A percentile compares a stretch with the other conserved stretches of the same genome.
Evolutionary conservation across 495 filamentous ascomycete species (phyloP).

Genomic region (Astrothelium subdiscretum): DNA sequence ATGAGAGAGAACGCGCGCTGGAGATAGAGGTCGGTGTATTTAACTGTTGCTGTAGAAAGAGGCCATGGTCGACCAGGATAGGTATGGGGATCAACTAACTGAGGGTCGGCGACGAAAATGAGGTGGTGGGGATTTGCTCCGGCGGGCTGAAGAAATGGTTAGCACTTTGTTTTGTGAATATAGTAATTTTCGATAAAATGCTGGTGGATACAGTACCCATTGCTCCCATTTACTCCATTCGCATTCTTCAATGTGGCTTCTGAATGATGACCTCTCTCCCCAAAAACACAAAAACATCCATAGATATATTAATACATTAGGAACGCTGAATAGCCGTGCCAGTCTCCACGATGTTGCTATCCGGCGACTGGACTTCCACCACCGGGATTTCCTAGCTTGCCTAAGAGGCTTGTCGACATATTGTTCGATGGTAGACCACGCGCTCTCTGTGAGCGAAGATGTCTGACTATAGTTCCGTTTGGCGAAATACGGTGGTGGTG

Average conservation of each 20-base stretch:
- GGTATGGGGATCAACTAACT: constrained; percentile 91
- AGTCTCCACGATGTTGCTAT: not conserved
- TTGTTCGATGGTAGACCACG: not conserved
- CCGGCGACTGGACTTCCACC: not conserved
- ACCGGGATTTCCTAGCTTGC: not conserved
- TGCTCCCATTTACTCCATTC: constrained; percentile 79
- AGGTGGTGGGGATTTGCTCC: constrained; percentile 73
- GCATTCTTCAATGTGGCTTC: constrained; percentile 55
- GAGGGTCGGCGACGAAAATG: constrained; percentile 88
- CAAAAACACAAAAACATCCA: constrained; percentile 78
- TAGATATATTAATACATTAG: constrained; percentile 48
- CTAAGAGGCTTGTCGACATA: not conserved
- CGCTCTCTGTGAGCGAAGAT: not conserved
- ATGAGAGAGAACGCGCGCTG: constrained; percentile 64
- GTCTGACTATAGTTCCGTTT: not conserved
- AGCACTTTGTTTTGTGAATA: constrained; percentile 1
- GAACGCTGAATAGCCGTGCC: constrained; percentile 8
- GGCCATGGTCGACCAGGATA: constrained; percentile 92
- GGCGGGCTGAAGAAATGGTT: constrained; percentile 44
- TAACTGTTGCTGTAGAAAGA: constrained; percentile 62
- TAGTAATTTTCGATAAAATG: not conserved
- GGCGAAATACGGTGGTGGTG: not conserved
- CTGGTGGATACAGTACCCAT: constrained; percentile 54
- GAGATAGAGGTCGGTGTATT: constrained; percentile 81
- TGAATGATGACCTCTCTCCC: constrained; percentile 75